phyloP scores from a whole-genome alignment of 345 rosid genomes.

The Boechera stricta region DNA sequence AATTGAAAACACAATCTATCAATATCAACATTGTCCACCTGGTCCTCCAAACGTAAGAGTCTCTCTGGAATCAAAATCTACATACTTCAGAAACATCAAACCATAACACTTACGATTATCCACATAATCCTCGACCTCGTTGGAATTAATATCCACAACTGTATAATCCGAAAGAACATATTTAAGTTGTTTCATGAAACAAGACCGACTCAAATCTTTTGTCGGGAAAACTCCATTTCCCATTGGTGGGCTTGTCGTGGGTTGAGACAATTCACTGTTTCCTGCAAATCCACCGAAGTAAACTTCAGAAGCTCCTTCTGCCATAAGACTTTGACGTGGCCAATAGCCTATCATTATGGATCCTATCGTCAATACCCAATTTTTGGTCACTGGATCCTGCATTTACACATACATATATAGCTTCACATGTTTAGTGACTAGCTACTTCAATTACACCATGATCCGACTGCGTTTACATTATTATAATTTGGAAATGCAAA shows the following conservation, averaged over 20 bases:
- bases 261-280: background rate
- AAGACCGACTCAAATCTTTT: slow-evolving; percentile 36
- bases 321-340: slow-evolving; percentile 39
- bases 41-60: slow-evolving; percentile 44
- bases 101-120: slow-evolving; percentile 34
- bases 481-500: too few relatives aligned
- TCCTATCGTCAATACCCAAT: slow-evolving; percentile 42
- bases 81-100: slow-evolving; percentile 29
- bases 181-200: slow-evolving; percentile 37
- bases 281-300: slow-evolving; percentile 41
- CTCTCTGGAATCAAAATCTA: slow-evolving; percentile 35
- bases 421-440: background rate
- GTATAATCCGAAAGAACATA: slow-evolving; percentile 28
- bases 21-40: slow-evolving; percentile 33
- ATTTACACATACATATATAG: background rate
- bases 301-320: slow-evolving; percentile 38
- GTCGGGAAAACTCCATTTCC: slow-evolving; percentile 39
- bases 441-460: too few relatives aligned
- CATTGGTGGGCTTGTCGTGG: slow-evolving; percentile 32
- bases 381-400: slow-evolving; percentile 40
- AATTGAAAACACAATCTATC: background rate
- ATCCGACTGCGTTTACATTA: too few relatives aligned
- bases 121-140: slow-evolving; percentile 32
- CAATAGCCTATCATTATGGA: slow-evolving; percentile 36
- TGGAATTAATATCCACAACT: slow-evolving; percentile 23